Conservation (phyloP, 192 early-diverging fungal genomes). For the Geranomyces michiganensis region DNA sequence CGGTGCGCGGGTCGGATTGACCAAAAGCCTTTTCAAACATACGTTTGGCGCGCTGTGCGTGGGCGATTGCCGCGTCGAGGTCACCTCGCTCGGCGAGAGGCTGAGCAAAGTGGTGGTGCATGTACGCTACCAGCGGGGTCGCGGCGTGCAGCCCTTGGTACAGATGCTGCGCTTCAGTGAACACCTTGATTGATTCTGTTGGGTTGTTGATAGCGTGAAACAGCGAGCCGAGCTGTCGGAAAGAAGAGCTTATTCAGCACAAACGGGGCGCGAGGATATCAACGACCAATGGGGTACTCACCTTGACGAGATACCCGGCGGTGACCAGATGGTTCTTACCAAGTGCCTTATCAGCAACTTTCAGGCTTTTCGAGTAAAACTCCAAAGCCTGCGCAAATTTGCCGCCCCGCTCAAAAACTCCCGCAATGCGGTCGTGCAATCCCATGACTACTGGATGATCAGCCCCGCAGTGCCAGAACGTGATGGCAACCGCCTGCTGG, state of each 20-base stretch:
- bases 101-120: slow-evolving; percentile 48
- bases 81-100: slow-evolving; percentile 47
- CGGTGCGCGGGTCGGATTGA: slow-evolving; percentile 47
- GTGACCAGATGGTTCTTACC: slow-evolving; percentile 54
- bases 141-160: slow-evolving; percentile 29
- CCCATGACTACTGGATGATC: slow-evolving; percentile 48
- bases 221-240: slow-evolving; percentile 28
- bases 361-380: slow-evolving; percentile 42
- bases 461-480: slow-evolving; percentile 48
- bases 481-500: slow-evolving; percentile 27
- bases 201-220: slow-evolving; percentile 23
- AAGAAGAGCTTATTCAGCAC: background rate
- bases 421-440: slow-evolving; percentile 49
- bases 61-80: slow-evolving; percentile 43
- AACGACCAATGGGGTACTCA: slow-evolving; percentile 5
- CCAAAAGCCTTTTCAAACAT: slow-evolving; percentile 46
- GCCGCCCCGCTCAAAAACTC: slow-evolving; percentile 32
- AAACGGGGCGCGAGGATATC: too few relatives aligned
- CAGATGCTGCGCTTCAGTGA: slow-evolving; percentile 49
- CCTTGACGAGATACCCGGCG: slow-evolving; percentile 51
- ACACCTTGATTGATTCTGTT: slow-evolving; percentile 37
- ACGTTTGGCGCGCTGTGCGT: slow-evolving; percentile 45
- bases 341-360: slow-evolving; percentile 41
- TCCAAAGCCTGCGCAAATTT: slow-evolving; percentile 39
- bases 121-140: slow-evolving; percentile 39